Conservation (phyloP, 1,284 basidiomycete species). For the Polyporus tsugae region DNA sequence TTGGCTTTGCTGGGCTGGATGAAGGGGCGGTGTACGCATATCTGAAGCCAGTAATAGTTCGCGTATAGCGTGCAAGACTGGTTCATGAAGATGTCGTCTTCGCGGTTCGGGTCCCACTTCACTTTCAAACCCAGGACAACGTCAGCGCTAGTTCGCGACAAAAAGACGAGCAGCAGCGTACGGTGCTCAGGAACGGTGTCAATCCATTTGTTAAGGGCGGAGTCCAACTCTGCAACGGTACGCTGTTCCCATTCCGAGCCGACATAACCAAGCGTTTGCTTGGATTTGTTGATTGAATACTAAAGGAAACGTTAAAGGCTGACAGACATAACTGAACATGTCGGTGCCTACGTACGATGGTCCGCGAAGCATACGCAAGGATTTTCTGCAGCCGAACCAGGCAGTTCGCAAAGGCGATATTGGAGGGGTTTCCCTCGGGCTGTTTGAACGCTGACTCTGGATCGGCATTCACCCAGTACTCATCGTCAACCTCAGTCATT, state of each 20-base stretch:
- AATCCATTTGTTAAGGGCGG: conserved; percentile 36
- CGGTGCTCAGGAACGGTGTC: conserved; percentile 35
- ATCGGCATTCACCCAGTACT: conserved; percentile 66
- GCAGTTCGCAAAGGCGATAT: conserved; percentile 63
- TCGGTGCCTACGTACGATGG: conserved; percentile 53
- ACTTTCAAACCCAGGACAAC: conserved; percentile 39
- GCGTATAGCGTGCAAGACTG: conserved; percentile 63
- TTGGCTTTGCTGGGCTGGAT: conserved; percentile 49
- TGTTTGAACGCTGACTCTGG: conserved; percentile 55
- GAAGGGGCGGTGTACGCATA: conserved; percentile 68
- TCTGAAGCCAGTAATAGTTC: conserved; percentile 62
- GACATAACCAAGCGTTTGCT: conserved; percentile 29
- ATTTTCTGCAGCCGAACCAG: conserved; percentile 70
- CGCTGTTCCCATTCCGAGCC: conserved; percentile 36
- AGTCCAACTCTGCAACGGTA: conserved; percentile 36
- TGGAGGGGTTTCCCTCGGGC: conserved; percentile 60
- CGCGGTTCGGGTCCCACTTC: conserved; percentile 62
- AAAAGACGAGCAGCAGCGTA: conserved; percentile 14
- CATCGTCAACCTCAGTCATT: conserved; percentile 76
- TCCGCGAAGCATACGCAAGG: conserved; percentile 65
- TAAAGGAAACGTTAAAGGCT: conserved; percentile 8
- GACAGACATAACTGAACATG: no score
- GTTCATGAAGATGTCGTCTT: conserved; percentile 53
- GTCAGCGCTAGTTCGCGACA: not conserved
- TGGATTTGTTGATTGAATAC: conserved; percentile 37